phyloP scores from a whole-genome alignment of 176 grass and related monocot species.

The Stipa capillata region DNA sequence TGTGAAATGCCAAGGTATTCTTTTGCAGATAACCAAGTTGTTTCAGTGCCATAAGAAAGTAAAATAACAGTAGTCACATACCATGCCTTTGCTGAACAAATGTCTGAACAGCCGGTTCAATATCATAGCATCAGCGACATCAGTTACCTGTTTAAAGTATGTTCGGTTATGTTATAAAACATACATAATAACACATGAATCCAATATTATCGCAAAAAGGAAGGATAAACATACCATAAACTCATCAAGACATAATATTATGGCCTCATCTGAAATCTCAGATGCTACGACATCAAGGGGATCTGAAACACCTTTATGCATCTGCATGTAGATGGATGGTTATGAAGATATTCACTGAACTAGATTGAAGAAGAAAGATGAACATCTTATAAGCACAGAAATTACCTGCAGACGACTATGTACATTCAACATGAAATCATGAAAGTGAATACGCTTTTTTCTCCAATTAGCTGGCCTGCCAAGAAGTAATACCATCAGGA shows the following conservation, averaged over 20 bases:
- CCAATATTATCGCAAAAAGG: neutral
- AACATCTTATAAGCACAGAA: neutral
- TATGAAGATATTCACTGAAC: neutral
- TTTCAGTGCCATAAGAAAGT: slow-evolving; percentile 2
- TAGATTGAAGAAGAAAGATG: neutral
- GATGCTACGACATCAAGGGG: slow-evolving; percentile 92
- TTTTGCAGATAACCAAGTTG: neutral
- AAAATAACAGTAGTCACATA: slow-evolving; percentile 44
- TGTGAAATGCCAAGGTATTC: slow-evolving; percentile 5
- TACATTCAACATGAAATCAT: slow-evolving; percentile 96
- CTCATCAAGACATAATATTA: slow-evolving; percentile 91
- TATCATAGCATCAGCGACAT: slow-evolving; percentile 91
- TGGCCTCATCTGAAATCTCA: slow-evolving; percentile 92
- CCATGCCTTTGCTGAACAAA: slow-evolving; percentile 87
- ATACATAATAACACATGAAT: neutral
- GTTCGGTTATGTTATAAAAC: neutral
- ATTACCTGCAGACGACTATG: slow-evolving; percentile 88
- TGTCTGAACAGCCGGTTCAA: slow-evolving; percentile 80
- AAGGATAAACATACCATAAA: slow-evolving; percentile 60
- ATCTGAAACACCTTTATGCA: slow-evolving; percentile 96
- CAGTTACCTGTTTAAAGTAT: slow-evolving; percentile 55
- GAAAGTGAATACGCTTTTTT: slow-evolving; percentile 91
- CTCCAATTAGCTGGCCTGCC: slow-evolving; percentile 87
- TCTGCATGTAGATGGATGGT: slow-evolving; percentile 36
- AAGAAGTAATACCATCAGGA: slow-evolving; percentile 21